Evolutionary conservation across 2,329 filamentous ascomycete genomes (phyloP).

Genomic region (Setomelanomma holmii): DNA sequence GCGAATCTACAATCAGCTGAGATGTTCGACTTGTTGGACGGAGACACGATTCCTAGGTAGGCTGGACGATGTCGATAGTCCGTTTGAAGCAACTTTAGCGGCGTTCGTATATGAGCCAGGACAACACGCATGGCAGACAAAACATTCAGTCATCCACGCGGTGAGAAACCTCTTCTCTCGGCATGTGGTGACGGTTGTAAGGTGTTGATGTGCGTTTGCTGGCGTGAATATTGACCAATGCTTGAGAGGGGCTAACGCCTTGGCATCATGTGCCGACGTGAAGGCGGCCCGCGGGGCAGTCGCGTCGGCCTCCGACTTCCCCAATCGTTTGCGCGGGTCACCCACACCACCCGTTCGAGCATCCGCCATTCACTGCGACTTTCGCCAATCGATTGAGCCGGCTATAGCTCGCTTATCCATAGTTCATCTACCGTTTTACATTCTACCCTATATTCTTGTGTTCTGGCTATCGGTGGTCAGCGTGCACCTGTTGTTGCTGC

Average conservation of each 20-base stretch:
- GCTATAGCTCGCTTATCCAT: neutral
- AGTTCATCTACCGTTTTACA: constrained; percentile 1
- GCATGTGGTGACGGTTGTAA: neutral
- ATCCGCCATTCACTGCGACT: neutral
- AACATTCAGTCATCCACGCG: neutral
- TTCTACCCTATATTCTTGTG: neutral
- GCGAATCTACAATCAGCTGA: too few relatives aligned
- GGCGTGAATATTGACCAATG: neutral
- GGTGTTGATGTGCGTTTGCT: neutral
- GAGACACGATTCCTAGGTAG: too few relatives aligned
- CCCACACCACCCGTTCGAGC: neutral
- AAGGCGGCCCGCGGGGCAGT: neutral
- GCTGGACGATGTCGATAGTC: too few relatives aligned
- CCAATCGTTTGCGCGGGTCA: neutral
- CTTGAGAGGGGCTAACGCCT: neutral
- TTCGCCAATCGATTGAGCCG: neutral
- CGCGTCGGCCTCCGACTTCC: neutral
- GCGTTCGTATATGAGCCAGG: too few relatives aligned
- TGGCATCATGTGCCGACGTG: neutral
- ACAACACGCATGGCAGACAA: too few relatives aligned
- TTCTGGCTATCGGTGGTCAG: too few relatives aligned
- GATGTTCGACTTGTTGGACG: too few relatives aligned
- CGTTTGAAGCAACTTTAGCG: too few relatives aligned
- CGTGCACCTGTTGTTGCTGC: too few relatives aligned
- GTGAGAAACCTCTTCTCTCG: neutral